These are phyloP conservation scores for Scutellaria galericulata DNA, from an alignment of 257 asterid species.

Conservation along the genomic window DNA sequence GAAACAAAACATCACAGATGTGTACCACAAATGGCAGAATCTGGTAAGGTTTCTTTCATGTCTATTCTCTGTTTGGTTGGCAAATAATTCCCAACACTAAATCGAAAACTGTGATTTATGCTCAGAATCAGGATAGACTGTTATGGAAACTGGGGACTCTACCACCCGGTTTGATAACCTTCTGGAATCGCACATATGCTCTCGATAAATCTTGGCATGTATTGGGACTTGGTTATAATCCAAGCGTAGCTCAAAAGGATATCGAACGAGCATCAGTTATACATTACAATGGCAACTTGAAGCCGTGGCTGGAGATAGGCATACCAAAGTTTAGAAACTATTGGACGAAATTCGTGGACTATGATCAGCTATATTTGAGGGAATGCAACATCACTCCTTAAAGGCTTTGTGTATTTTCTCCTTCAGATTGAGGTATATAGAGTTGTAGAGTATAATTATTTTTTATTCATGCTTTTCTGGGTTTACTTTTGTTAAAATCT, in stretches of 20 bases:
- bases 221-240: slow-evolving; percentile 67
- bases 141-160: slow-evolving; percentile 69
- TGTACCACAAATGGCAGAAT: slow-evolving; percentile 63
- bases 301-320: slow-evolving; percentile 76
- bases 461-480: not conserved
- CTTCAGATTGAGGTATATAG: not conserved
- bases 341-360: slow-evolving; percentile 57
- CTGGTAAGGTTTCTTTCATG: slow-evolving; percentile 44
- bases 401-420: not conserved
- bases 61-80: not conserved
- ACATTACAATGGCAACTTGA: slow-evolving; percentile 70
- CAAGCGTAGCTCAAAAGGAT: slow-evolving; percentile 50
- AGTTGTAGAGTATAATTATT: not conserved
- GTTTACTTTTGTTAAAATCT: not conserved
- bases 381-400: slow-evolving; percentile 68
- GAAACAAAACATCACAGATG: slow-evolving; percentile 55
- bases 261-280: slow-evolving; percentile 68
- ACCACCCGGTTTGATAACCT: slow-evolving; percentile 70
- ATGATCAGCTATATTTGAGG: slow-evolving; percentile 53
- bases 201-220: slow-evolving; percentile 67
- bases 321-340: slow-evolving; percentile 56
- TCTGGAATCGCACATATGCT: slow-evolving; percentile 56
- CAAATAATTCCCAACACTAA: not conserved
- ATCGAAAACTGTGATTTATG: slow-evolving; percentile 9
- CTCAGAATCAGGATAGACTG: slow-evolving; percentile 56